phyloP scores from a whole-genome alignment of 345 rosid genomes.

The Passiflora organensis region DNA sequence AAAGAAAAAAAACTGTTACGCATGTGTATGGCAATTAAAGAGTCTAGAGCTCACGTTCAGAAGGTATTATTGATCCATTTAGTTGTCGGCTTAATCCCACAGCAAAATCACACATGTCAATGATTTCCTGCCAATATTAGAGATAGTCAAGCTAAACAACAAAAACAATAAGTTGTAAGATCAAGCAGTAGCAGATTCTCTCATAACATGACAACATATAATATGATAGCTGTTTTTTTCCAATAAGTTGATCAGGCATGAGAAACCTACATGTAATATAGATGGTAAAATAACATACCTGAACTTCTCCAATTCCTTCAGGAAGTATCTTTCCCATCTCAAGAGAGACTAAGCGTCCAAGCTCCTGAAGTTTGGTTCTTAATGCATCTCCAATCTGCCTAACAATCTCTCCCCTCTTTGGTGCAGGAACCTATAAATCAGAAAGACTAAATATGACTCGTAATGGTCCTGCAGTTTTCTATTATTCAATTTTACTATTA shows the following conservation, averaged over 20 bases:
- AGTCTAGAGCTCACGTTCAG: constrained; percentile 72
- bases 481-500: neutral
- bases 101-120: constrained; percentile 97
- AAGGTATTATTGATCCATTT: constrained; percentile 87
- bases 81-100: constrained; percentile 96
- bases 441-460: neutral
- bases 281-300: constrained; percentile 36
- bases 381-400: constrained; percentile 94
- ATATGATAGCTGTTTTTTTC: neutral
- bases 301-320: constrained; percentile 98
- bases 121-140: constrained; percentile 65
- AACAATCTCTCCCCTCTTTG: constrained; percentile 95
- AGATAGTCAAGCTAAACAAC: constrained; percentile 1
- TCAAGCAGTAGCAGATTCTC: neutral
- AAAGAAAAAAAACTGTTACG: neutral
- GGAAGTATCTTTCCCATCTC: constrained; percentile 98
- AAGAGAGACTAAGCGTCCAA: constrained; percentile 83
- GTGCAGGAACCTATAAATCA: constrained; percentile 73
- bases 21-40: constrained; percentile 2
- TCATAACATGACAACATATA: neutral
- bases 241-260: neutral
- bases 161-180: too few species aligned
- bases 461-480: neutral
- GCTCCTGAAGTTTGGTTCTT: constrained; percentile 67
- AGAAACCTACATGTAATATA: neutral